phyloP scores from a whole-genome alignment of 768 basidiomycete genomes.

The Mycena leptocephala region DNA sequence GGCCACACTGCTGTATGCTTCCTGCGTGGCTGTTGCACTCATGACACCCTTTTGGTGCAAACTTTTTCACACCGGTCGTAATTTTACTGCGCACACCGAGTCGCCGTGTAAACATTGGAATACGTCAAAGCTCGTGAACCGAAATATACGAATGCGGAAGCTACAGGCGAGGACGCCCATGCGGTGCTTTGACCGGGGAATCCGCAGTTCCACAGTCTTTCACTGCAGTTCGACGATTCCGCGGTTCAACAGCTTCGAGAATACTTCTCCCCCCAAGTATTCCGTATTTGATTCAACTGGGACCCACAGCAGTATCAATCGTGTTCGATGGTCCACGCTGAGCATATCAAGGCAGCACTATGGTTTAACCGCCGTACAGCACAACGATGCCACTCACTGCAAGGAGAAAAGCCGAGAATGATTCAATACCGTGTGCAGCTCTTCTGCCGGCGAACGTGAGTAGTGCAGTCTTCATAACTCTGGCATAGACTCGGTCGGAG shows the following conservation, averaged over 20 bases:
- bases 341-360: conserved; percentile 1
- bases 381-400: neutral
- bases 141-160: conserved; percentile 1
- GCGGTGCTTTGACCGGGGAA: neutral
- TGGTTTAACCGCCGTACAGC: conserved; percentile 7
- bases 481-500: neutral
- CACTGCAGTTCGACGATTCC: neutral
- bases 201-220: conserved; percentile 1
- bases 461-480: neutral
- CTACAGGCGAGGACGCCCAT: conserved; percentile 6
- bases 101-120: neutral
- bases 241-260: conserved; percentile 2
- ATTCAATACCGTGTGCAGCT: conserved; percentile 1
- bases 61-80: neutral
- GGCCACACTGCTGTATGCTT: neutral
- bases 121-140: conserved; percentile 4
- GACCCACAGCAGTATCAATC: neutral
- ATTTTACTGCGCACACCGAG: neutral
- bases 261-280: neutral
- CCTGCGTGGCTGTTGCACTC: neutral
- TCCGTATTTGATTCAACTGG: neutral
- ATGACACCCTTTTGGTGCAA: neutral
- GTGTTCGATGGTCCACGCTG: conserved; percentile 6
- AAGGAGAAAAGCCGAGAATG: conserved; percentile 8
- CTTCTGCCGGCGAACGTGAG: neutral